phyloP scores from a whole-genome alignment of 192 early-diverging fungal species.

The Podila verticillata region DNA sequence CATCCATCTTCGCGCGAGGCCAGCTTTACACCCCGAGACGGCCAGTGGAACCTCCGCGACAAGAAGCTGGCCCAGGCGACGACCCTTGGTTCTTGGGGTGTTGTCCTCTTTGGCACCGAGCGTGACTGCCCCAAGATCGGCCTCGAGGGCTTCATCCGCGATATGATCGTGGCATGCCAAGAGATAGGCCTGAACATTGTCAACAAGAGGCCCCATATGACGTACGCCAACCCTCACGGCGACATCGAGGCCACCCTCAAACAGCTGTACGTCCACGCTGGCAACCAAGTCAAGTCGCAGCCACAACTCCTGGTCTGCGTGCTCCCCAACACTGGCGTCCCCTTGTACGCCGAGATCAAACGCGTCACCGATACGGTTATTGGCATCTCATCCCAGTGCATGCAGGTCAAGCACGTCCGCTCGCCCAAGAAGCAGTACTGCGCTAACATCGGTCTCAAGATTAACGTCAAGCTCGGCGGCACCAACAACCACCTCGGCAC shows the following conservation, averaged over 20 bases:
- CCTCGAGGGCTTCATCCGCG: constrained; percentile 78
- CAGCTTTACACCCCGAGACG: constrained; percentile 65
- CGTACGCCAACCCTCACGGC: constrained; percentile 67
- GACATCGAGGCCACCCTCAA: constrained; percentile 77
- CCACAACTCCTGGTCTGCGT: constrained; percentile 91
- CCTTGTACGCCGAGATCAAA: constrained; percentile 90
- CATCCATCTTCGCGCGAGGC: constrained; percentile 55
- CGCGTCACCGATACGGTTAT: constrained; percentile 89
- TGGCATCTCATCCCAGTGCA: constrained; percentile 93
- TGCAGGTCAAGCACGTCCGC: constrained; percentile 85
- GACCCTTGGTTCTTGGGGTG: constrained; percentile 79
- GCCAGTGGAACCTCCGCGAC: constrained; percentile 90
- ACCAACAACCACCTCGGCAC: constrained; percentile 76
- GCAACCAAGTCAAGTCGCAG: constrained; percentile 67
- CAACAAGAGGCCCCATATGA: constrained; percentile 56
- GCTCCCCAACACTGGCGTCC: constrained; percentile 82
- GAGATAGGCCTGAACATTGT: constrained; percentile 74
- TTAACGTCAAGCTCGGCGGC: constrained; percentile 94
- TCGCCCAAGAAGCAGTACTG: constrained; percentile 90
- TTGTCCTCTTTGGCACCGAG: constrained; percentile 79
- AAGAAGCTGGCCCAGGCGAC: constrained; percentile 79
- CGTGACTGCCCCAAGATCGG: constrained; percentile 58
- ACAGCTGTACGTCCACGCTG: constrained; percentile 75
- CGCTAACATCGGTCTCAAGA: constrained; percentile 94
- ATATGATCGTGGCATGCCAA: constrained; percentile 74